These are phyloP conservation scores for Leishmania braziliensis DNA, from an alignment of 208 protist species.

Conservation along the genomic window DNA sequence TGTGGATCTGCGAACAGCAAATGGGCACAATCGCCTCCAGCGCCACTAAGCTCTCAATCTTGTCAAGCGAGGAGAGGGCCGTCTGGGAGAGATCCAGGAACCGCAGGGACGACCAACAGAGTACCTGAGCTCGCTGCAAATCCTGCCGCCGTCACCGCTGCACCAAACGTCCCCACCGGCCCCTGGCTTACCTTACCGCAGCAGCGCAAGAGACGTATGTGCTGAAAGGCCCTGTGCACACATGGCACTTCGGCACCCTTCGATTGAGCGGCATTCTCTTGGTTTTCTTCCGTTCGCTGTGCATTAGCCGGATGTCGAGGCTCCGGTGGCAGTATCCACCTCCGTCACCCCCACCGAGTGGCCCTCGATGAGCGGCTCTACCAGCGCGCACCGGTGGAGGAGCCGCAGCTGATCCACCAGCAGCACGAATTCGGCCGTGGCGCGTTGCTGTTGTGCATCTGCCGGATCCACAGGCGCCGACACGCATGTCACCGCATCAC, in stretches of 20 bases:
- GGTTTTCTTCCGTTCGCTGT: neutral
- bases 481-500: neutral
- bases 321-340: constrained; percentile 16
- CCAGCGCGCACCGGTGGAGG: constrained; percentile 13
- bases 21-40: constrained; percentile 17
- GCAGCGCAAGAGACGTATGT: constrained; percentile 7
- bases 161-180: neutral
- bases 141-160: neutral
- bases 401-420: constrained; percentile 16
- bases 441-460: neutral
- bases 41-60: constrained; percentile 16
- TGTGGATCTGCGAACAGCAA: constrained; percentile 17
- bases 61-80: constrained; percentile 7
- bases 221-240: constrained; percentile 9
- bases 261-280: neutral
- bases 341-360: constrained; percentile 7
- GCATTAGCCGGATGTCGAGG: neutral
- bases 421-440: constrained; percentile 5
- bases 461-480: neutral
- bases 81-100: constrained; percentile 27
- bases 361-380: constrained; percentile 20
- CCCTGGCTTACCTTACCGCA: constrained; percentile 2
- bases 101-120: neutral
- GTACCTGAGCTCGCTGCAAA: neutral
- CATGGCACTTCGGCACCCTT: neutral